Base-by-base conservation (phyloP, 179 eudicot species). In the Drosera spatulata region DNA sequence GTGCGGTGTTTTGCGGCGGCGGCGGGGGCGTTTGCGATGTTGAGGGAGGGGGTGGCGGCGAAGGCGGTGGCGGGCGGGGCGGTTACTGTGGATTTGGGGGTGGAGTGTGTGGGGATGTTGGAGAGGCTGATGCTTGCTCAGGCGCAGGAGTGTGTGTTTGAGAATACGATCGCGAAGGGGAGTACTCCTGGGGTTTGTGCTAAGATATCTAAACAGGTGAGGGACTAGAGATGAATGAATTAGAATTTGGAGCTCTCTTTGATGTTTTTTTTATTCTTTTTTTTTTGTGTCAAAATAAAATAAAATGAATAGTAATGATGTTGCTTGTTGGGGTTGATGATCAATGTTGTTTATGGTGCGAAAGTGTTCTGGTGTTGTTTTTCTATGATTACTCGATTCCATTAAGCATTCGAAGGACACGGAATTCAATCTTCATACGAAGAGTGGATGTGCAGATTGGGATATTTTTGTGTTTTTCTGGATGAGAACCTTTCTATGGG, bases 81-180 rank as follows among this genome's bases (percentile, higher is more conserved):
- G 2, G 85, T 84, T 0, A 84, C 99, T 4, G 79, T 83, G 53
- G 99, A 93, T 71, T 59, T 93, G 50, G 81, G 88, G 6, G 95
- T 81, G 7, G 99, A 93, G 82, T 93, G 99, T 61, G 90, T 80
- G 1, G 99, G 99, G 64, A 93, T 93, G 99, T 63, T 93, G 71
- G 99, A 93, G 71, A 81, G 95, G 79, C 68, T 93, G 67, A 93
- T 86, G 99, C 75, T 93, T 64, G 99, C 97, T 39, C 99, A 93
- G 73, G 99, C 99, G 1, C 99, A 93, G 72, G 99, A 93, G 62
- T 84, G 97, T 61, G 91, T 87, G 13, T 89, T 86, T 58, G 96
- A 93, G 80, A 82, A 81, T 55, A 82, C 85, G 2, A 86, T 93
- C 72, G 85, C 88, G 22, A 79, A 85, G 59, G 95, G 95, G 54